Evolutionary conservation across 2,329 filamentous ascomycete species (phyloP).

Genomic region (Dactylellina cionopaga): DNA sequence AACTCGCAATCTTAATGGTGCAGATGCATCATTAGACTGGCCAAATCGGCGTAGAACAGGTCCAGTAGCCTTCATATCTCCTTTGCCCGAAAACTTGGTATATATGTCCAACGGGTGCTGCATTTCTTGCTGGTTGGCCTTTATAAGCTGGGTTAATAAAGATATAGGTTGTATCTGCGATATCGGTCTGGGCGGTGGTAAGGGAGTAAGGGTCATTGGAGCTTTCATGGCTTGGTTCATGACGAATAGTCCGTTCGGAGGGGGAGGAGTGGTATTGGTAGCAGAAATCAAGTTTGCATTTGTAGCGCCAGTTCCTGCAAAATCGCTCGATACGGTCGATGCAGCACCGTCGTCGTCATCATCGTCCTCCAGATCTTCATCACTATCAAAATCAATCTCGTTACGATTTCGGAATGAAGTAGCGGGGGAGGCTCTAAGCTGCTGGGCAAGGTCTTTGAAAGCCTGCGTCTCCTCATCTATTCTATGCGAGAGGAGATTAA

Average conservation of each 20-base stretch:
- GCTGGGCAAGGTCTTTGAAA: constrained; percentile 55
- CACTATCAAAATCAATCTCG: constrained; percentile 49
- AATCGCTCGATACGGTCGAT: constrained; percentile 55
- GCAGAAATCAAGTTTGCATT: constrained; percentile 54
- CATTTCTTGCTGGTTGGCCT: constrained; percentile 75
- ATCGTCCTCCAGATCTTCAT: constrained; percentile 55
- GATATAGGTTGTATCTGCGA: constrained; percentile 58
- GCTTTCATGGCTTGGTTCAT: constrained; percentile 4
- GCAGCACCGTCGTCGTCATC: constrained; percentile 55
- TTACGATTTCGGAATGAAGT: constrained; percentile 54
- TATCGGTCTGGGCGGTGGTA: constrained; percentile 74
- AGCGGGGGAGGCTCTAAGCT: constrained; percentile 56
- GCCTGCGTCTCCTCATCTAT: constrained; percentile 52
- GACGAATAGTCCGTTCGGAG: constrained; percentile 20
- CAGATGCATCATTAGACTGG: constrained; percentile 36
- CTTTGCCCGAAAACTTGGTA: constrained; percentile 79
- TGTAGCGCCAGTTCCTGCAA: constrained; percentile 55
- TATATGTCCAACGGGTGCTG: constrained; percentile 80
- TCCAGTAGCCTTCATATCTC: constrained; percentile 70
- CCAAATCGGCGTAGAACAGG: constrained; percentile 43
- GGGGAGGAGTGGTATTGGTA: constrained; percentile 28
- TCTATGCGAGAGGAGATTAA: constrained; percentile 55
- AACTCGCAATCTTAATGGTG: constrained; percentile 77
- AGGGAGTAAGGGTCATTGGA: constrained; percentile 63
- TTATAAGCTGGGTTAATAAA: constrained; percentile 63